Conservation (phyloP, 2,329 filamentous ascomycete genomes). For the Cercospora janseana region DNA sequence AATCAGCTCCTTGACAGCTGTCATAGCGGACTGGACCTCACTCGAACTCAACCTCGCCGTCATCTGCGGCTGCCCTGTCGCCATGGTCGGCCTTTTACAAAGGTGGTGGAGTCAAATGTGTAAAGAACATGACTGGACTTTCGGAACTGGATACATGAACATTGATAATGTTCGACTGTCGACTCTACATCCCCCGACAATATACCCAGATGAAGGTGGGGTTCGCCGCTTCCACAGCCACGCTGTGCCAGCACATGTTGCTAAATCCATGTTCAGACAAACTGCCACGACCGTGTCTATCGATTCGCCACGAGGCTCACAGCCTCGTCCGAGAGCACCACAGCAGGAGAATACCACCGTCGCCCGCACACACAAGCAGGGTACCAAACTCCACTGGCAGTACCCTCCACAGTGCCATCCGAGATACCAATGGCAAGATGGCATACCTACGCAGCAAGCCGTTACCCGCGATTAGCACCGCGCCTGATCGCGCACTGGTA, state of each 20-base stretch:
- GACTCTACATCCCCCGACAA: neutral
- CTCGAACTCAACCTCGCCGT: conserved; percentile 20
- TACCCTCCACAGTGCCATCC: too few relatives aligned
- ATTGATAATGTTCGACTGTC: conserved; percentile 11
- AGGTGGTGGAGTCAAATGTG: conserved; percentile 4
- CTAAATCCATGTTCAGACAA: neutral
- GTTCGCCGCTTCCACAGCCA: neutral
- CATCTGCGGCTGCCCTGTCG: conserved; percentile 23
- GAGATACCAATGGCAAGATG: neutral
- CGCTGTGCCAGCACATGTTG: neutral
- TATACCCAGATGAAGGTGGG: conserved; percentile 6
- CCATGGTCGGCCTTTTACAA: conserved; percentile 16
- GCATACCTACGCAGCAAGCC: neutral
- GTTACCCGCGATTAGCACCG: conserved; percentile 4
- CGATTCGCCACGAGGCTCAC: neutral
- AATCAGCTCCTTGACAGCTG: conserved; percentile 16
- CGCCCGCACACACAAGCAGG: too few relatives aligned
- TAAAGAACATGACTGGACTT: neutral
- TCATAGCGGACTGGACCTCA: conserved; percentile 17
- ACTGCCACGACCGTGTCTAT: neutral
- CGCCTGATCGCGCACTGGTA: conserved; percentile 5
- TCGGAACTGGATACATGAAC: neutral
- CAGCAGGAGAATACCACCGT: neutral
- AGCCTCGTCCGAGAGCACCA: neutral
- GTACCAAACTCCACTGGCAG: too few relatives aligned